These are phyloP conservation scores for Eucommia ulmoides DNA, from an alignment of 257 asterid species.

Conservation along the genomic window DNA sequence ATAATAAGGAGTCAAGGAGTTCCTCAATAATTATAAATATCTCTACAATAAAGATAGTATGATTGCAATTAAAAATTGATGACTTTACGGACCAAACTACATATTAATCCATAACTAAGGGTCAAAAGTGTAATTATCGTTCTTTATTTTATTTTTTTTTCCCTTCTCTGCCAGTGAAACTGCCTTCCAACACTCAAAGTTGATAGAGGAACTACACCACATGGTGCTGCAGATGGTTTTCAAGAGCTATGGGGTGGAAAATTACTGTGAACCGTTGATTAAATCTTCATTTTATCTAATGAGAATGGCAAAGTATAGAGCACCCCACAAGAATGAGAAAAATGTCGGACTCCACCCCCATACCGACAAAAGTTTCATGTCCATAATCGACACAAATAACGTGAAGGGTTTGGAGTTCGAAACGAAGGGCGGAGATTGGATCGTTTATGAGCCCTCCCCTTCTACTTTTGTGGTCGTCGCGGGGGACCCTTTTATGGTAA, in stretches of 20 bases:
- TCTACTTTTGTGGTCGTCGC: slow-evolving; percentile 20
- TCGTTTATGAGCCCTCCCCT: slow-evolving; percentile 21
- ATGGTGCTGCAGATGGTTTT: slow-evolving; percentile 23
- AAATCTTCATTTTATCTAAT: slow-evolving; percentile 21
- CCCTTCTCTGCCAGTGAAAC: slow-evolving; percentile 15
- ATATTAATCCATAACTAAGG: no score
- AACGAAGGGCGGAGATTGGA: slow-evolving; percentile 32
- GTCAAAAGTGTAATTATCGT: no score
- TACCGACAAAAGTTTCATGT: slow-evolving; percentile 30
- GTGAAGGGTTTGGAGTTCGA: slow-evolving; percentile 33
- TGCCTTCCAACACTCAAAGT: slow-evolving; percentile 16
- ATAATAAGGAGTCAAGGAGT: no score
- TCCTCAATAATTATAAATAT: no score
- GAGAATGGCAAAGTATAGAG: slow-evolving; percentile 20
- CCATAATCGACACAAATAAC: slow-evolving; percentile 26
- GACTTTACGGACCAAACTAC: no score
- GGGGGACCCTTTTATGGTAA: slow-evolving; percentile 40
- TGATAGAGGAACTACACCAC: slow-evolving; percentile 14
- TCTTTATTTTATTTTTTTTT: no score
- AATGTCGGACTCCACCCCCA: slow-evolving; percentile 26
- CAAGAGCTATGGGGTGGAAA: slow-evolving; percentile 29
- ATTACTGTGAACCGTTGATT: slow-evolving; percentile 13
- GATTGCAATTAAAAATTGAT: no score
- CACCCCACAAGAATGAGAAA: slow-evolving; percentile 8
- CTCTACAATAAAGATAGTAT: no score